Evolutionary conservation across 2,329 filamentous ascomycete genomes (phyloP).

Genomic region (Calonectria pauciramosa): DNA sequence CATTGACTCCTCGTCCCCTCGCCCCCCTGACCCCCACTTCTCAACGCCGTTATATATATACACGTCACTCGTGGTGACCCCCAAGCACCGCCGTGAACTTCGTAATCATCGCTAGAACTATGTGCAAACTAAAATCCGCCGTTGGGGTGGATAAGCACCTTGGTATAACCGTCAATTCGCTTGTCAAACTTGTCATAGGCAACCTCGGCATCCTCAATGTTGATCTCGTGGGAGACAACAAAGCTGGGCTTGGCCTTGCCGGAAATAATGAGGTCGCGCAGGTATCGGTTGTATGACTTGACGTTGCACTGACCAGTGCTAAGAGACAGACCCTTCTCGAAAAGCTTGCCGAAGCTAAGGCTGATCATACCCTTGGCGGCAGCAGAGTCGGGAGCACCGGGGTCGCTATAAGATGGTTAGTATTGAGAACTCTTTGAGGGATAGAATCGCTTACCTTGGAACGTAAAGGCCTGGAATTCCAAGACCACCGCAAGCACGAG

Average conservation of each 20-base stretch:
- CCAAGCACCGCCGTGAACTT: background rate
- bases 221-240: slow-evolving; percentile 75
- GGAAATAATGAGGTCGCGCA: slow-evolving; percentile 75
- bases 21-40: background rate
- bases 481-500: slow-evolving; percentile 71
- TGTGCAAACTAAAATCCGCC: slow-evolving; percentile 52
- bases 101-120: background rate
- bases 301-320: slow-evolving; percentile 77
- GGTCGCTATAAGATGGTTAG: slow-evolving; percentile 60
- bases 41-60: slow-evolving; percentile 27
- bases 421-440: background rate
- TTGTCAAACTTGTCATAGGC: slow-evolving; percentile 78
- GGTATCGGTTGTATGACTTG: slow-evolving; percentile 76
- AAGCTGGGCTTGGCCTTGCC: slow-evolving; percentile 76
- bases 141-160: slow-evolving; percentile 77
- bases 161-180: slow-evolving; percentile 75
- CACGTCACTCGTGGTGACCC: background rate
- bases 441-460: slow-evolving; percentile 47
- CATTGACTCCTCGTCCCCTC: background rate
- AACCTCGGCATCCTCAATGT: slow-evolving; percentile 70
- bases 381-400: slow-evolving; percentile 73
- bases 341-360: slow-evolving; percentile 76
- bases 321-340: slow-evolving; percentile 75
- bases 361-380: slow-evolving; percentile 74
- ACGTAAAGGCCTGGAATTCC: slow-evolving; percentile 70